Percentiles rank a stretch among this genome's conserved stretches.
Evolutionary conservation across 306 rosid species (phyloP).

Genomic region (Adenanthera pavonina): DNA sequence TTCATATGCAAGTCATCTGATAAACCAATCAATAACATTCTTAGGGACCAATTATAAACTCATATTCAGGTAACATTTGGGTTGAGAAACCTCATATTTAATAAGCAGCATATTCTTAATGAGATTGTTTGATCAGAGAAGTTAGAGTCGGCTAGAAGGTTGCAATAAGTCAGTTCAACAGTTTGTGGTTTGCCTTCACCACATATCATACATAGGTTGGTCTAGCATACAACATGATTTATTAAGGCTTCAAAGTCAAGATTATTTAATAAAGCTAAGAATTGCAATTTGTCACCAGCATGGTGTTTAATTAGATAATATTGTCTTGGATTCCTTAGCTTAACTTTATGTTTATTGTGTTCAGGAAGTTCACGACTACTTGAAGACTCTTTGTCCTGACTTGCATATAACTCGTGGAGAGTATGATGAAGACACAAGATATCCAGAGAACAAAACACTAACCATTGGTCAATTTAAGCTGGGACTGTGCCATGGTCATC

Average conservation of each 20-base stretch:
- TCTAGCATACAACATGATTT: background rate
- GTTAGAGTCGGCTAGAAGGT: background rate
- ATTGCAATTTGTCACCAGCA: background rate
- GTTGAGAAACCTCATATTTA: background rate
- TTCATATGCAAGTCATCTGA: background rate
- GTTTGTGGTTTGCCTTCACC: too few species aligned
- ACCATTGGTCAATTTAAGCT: conserved; percentile 97
- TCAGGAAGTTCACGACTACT: conserved; percentile 97
- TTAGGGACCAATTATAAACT: background rate
- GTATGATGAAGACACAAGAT: conserved; percentile 86
- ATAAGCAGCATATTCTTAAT: background rate
- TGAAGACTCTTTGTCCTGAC: conserved; percentile 96
- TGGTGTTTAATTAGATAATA: conserved; percentile 10
- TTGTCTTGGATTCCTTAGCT: conserved; percentile 12
- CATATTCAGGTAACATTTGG: background rate
- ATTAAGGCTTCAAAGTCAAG: background rate
- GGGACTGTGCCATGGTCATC: conserved; percentile 99
- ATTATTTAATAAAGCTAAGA: background rate
- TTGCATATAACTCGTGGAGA: conserved; percentile 94
- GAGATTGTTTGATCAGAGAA: background rate
- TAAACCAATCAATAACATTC: background rate
- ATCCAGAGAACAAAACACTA: conserved; percentile 96
- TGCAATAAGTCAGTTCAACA: background rate
- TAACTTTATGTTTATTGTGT: conserved; percentile 29
- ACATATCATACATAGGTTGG: background rate